Evolutionary conservation across 257 asterid species (phyloP), one percentile per base, ranked within the genome.

Genomic region (Lycium barbarum): DNA sequence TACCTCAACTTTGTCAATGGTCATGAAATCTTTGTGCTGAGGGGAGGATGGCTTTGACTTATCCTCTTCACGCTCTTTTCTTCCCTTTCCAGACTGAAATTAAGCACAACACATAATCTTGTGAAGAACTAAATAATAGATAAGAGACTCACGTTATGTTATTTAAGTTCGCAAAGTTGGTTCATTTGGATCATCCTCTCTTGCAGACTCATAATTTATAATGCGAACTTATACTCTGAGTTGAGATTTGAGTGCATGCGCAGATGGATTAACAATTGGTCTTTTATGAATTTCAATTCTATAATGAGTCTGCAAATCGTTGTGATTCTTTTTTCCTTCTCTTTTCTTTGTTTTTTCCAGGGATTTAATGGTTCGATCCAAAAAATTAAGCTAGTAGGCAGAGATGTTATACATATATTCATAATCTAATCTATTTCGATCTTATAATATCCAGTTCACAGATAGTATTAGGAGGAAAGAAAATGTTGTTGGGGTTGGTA

Each of bases 1-100:
- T 73, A 51, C 81, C 81, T 49, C 12, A 45, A n/a, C n/a, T 45
- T 70, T 43, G 17, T 74, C 38, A 74, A 51, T 51, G 43, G 7
- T 38, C 78, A 53, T 74, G 62, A 47, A 74, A 74, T 74, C 62
- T 45, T 74, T 74, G 6, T 74, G 45, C 14, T 74, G 45, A 22
- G 81, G 81, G 58, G 62, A 22, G 22, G 62, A 74, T 74, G 26
- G 14, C 26, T 76, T 76, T 53, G 82, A 51, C 45, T 51, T 76
- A 43, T 38, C 78, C 38, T 68, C 53, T 14, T 67, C 76, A 67
- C 20, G 49, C 12, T 68, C 51, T 68, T 17, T 68, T 68, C 78
- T 55, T 76, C 63, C 82, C 82, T 49, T 76, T 53, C 82, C 65
- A 51, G 51, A 8, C 82, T 76, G 59, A 51, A 40, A 67, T 66